Evolutionary conservation across 176 grass and related monocot species (phyloP).

Genomic region (Carex parvula): DNA sequence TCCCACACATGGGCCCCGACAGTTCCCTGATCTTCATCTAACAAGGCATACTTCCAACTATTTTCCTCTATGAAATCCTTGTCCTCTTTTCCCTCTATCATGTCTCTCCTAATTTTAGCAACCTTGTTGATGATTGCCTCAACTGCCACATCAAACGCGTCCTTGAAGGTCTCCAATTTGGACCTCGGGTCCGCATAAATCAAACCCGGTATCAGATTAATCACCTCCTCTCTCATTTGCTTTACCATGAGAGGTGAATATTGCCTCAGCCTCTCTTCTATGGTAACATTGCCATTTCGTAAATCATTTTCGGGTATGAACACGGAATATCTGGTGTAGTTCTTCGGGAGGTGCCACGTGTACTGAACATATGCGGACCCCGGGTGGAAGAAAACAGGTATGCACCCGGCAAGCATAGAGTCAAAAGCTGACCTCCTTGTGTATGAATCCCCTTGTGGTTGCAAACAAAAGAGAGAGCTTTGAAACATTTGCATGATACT

Average conservation of each 20-base stretch:
- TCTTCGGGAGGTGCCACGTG: constrained; percentile 93
- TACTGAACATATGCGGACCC: constrained; percentile 91
- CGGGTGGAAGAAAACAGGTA: constrained; percentile 98
- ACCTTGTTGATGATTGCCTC: constrained; percentile 76
- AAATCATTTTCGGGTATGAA: constrained; percentile 83
- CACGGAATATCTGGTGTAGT: constrained; percentile 83
- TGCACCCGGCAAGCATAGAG: constrained; percentile 87
- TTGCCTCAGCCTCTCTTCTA: constrained; percentile 62
- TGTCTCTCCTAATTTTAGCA: constrained; percentile 73
- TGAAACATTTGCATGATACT: constrained; percentile 98
- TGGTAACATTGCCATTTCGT: constrained; percentile 46
- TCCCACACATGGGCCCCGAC: constrained; percentile 85
- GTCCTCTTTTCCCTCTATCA: constrained; percentile 53
- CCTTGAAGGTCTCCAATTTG: constrained; percentile 79
- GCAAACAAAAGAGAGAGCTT: constrained; percentile 86
- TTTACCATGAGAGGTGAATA: constrained; percentile 50
- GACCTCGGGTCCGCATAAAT: constrained; percentile 91
- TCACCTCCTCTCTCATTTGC: constrained; percentile 86
- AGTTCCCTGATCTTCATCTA: constrained; percentile 59
- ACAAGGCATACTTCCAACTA: constrained; percentile 86
- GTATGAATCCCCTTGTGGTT: constrained; percentile 93
- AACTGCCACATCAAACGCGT: constrained; percentile 86
- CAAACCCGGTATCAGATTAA: constrained; percentile 77
- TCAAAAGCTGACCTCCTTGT: constrained; percentile 94
- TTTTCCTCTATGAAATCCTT: constrained; percentile 87